Base-by-base conservation (phyloP, 2,329 filamentous ascomycete species). In the Hypoxylon sp. region DNA sequence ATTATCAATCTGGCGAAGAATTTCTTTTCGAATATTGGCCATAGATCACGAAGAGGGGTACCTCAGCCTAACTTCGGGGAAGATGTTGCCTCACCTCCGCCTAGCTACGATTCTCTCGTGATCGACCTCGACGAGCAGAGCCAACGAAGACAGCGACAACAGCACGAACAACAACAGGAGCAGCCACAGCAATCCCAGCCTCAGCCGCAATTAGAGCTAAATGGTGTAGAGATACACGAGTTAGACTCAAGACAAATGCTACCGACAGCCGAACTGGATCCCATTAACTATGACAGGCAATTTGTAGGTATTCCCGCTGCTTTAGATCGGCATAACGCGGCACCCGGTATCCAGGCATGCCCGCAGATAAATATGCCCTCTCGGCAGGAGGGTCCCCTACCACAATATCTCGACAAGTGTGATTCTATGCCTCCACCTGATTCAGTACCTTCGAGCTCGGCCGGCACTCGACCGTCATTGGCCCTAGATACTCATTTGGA, bases 11-110 rank as follows among this genome's bases (percentile, higher is more conserved):
- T 84, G 80, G 86, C 86, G 50, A 87, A 84, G 75, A 84, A 77
- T 72, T 85, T 88, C 77, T 87, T 88, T 74, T 83, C 84, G 22
- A 84, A 82, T 10, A 78, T 88, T 31, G 86, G 86, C 8, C 82
- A 85, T 73, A 85, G 82, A 72, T 78, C 81, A 44, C 79, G 78
- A 71, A 85, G 80, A 70, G 76, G 72, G 26, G 74, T 75, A n/a
- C 66, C 73, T 22, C 55, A 66, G 26, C 70, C 73, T 22, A 57
- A 77, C 59, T 77, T 79, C 42, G 67, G 78, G 35, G 74, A 78
- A 26, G 80, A 83, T 33, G 63, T 76, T 24, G 53, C 65, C 5
- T 57, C 76, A n/a, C 79, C 78, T n/a, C 83, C 84, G 14, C 83
- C 84, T 19, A 83, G 81, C 64, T 86, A 85, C 74, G 81, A 84